phyloP scores from a whole-genome alignment of 2,329 filamentous ascomycete genomes.

The Capronia coronata region DNA sequence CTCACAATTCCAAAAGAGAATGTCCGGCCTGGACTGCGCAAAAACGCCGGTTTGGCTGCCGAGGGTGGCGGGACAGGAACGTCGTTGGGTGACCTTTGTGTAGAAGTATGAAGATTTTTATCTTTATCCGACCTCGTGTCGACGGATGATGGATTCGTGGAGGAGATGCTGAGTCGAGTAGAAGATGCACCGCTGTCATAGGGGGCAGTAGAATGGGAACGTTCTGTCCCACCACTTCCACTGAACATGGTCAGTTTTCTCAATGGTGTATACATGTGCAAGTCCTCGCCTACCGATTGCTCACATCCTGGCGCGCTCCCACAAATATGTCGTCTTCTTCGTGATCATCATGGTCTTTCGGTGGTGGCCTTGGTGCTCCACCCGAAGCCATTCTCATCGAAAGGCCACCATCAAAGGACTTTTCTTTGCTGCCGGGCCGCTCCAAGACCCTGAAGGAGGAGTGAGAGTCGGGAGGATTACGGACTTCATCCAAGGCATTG shows the following conservation, averaged over 20 bases:
- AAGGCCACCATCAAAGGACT: slow-evolving; percentile 40
- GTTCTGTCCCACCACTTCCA: slow-evolving; percentile 45
- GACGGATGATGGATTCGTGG: slow-evolving; percentile 51
- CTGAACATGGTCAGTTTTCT: slow-evolving; percentile 29
- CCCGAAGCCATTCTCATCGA: slow-evolving; percentile 31
- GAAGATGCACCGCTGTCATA: slow-evolving; percentile 44
- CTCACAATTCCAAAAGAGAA: slow-evolving; percentile 48
- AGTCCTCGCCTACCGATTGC: slow-evolving; percentile 33
- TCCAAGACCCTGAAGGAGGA: slow-evolving; percentile 52
- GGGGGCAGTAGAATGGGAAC: slow-evolving; percentile 42
- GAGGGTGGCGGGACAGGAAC: slow-evolving; percentile 38
- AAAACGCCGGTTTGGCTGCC: slow-evolving; percentile 33
- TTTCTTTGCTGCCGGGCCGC: slow-evolving; percentile 40
- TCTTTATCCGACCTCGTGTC: slow-evolving; percentile 41
- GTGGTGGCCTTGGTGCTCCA: slow-evolving; percentile 30
- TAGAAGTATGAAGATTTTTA: slow-evolving; percentile 35
- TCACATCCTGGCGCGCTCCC: slow-evolving; percentile 32
- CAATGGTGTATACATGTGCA: background rate
- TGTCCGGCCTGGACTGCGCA: slow-evolving; percentile 45
- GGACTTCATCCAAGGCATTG: slow-evolving; percentile 47
- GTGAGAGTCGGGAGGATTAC: slow-evolving; percentile 36
- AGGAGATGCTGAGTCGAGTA: slow-evolving; percentile 49
- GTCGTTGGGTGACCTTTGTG: slow-evolving; percentile 36
- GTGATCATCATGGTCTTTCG: slow-evolving; percentile 31
- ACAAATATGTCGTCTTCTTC: slow-evolving; percentile 37